Evolutionary conservation across 495 filamentous ascomycete species (phyloP).

Genomic region (Penicillium chermesinum): DNA sequence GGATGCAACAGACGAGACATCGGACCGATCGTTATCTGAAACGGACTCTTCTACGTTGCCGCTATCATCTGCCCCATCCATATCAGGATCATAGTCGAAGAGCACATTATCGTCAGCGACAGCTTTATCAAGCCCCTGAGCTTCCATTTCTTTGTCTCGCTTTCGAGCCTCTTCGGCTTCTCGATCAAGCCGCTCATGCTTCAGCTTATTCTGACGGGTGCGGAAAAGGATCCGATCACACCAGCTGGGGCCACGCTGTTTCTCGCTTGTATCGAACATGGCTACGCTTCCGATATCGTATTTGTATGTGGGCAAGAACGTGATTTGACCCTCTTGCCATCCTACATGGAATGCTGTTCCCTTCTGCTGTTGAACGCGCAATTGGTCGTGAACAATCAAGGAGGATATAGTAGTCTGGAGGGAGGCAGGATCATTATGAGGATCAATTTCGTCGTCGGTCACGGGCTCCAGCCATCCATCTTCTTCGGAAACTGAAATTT

Average conservation of each 20-base stretch:
- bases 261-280: slow-evolving; percentile 91
- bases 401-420: slow-evolving; percentile 82
- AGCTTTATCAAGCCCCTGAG: slow-evolving; percentile 66
- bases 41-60: slow-evolving; percentile 53
- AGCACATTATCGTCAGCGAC: slow-evolving; percentile 76
- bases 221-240: slow-evolving; percentile 94
- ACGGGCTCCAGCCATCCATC: slow-evolving; percentile 15
- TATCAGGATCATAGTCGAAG: slow-evolving; percentile 85
- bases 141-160: slow-evolving; percentile 80
- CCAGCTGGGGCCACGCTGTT: slow-evolving; percentile 89
- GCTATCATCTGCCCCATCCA: slow-evolving; percentile 47
- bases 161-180: slow-evolving; percentile 64
- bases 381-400: slow-evolving; percentile 84
- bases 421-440: slow-evolving; percentile 54
- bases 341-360: slow-evolving; percentile 82
- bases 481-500: not conserved
- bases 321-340: slow-evolving; percentile 84
- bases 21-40: slow-evolving; percentile 26
- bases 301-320: slow-evolving; percentile 90
- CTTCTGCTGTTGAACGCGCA: slow-evolving; percentile 64
- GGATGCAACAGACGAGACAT: slow-evolving; percentile 14
- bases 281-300: slow-evolving; percentile 95
- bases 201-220: slow-evolving; percentile 61
- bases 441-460: slow-evolving; percentile 36
- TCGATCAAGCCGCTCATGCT: slow-evolving; percentile 61